Percentiles rank a stretch among this genome's conserved stretches.
These are phyloP conservation scores for Fusarium sp. DNA, from an alignment of 2,329 filamentous ascomycete species.

Conservation along the genomic window DNA sequence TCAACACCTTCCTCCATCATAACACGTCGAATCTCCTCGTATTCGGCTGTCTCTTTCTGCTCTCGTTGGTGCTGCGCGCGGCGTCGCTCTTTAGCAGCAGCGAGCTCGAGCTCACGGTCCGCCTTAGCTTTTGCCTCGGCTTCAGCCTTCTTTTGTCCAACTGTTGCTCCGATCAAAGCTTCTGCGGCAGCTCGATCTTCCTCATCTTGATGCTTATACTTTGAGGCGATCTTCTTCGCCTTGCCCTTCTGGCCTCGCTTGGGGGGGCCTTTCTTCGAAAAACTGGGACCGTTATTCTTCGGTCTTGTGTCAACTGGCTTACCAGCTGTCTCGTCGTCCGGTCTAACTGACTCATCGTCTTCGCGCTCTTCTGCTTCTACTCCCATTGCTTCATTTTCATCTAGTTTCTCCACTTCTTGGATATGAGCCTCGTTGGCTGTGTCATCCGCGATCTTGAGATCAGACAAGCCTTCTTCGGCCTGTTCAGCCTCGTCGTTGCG, in stretches of 20 bases:
- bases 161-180: conserved; percentile 81
- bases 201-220: conserved; percentile 95
- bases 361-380: conserved; percentile 38
- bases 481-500: conserved; percentile 45
- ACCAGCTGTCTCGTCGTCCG: conserved; percentile 22
- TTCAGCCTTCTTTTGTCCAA: conserved; percentile 73
- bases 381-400: conserved; percentile 40
- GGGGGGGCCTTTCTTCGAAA: conserved; percentile 53
- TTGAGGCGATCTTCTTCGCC: conserved; percentile 85
- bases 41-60: conserved; percentile 78
- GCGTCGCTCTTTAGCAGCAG: conserved; percentile 78
- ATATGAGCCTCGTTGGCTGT: conserved; percentile 31
- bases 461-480: conserved; percentile 38
- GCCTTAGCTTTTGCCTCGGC: conserved; percentile 75
- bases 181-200: conserved; percentile 89
- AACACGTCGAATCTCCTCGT: conserved; percentile 74
- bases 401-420: conserved; percentile 48
- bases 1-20: conserved; percentile 70
- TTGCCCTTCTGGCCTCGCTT: conserved; percentile 84
- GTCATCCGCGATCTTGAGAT: conserved; percentile 43
- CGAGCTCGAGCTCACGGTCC: conserved; percentile 73
- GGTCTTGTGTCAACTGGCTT: conserved; percentile 15
- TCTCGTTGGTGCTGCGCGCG: conserved; percentile 82
- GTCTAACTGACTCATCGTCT: conserved; percentile 36
- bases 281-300: conserved; percentile 24